phyloP scores from a whole-genome alignment of 1,284 basidiomycete species.

The Xerocomus minutiporus region DNA sequence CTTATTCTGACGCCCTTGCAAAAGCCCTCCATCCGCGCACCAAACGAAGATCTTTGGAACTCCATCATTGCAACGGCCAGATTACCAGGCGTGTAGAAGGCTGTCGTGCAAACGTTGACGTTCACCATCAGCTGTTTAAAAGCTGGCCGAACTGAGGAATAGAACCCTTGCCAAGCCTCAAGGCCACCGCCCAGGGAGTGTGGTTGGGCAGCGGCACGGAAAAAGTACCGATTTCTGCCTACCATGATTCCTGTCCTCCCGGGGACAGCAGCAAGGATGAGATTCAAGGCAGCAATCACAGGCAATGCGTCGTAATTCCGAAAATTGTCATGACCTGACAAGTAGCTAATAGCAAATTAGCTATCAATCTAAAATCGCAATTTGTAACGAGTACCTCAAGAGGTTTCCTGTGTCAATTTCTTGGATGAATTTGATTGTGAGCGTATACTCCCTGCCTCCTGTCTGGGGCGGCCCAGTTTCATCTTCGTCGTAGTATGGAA shows the following conservation, averaged over 20 bases:
- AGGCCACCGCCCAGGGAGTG: conserved; percentile 55
- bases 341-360: conserved; percentile 43
- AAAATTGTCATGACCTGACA: conserved; percentile 56
- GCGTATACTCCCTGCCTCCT: conserved; percentile 53
- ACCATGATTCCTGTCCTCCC: conserved; percentile 64
- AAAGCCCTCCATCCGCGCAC: conserved; percentile 52
- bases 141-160: conserved; percentile 69
- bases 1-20: conserved; percentile 58
- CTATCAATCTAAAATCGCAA: not conserved
- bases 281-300: conserved; percentile 66
- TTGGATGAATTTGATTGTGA: conserved; percentile 57
- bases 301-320: conserved; percentile 63
- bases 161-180: conserved; percentile 75
- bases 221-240: conserved; percentile 74
- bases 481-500: conserved; percentile 65
- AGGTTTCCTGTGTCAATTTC: conserved; percentile 57
- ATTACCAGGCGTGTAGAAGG: conserved; percentile 67
- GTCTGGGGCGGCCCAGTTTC: conserved; percentile 41
- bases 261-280: conserved; percentile 62
- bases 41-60: conserved; percentile 52
- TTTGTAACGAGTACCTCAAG: conserved; percentile 38
- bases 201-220: conserved; percentile 46
- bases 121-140: conserved; percentile 77
- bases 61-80: conserved; percentile 56
- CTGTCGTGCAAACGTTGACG: conserved; percentile 77